phyloP scores from a whole-genome alignment of 1,139 yeast species.

The Protomyces gravidus region DNA sequence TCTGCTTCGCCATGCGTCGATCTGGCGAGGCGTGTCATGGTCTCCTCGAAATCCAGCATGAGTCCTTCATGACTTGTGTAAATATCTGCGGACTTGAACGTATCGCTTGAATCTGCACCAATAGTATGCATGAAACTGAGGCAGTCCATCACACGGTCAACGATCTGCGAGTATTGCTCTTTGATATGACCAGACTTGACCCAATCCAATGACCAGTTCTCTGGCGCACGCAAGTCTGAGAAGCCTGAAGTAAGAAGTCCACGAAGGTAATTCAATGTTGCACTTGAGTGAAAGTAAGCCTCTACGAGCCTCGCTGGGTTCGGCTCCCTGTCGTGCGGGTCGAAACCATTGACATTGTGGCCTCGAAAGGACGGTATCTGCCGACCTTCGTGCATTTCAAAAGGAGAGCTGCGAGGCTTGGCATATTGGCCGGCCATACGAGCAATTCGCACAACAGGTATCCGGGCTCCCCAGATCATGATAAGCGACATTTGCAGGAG shows the following conservation, averaged over 20 bases:
- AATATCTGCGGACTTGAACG: slow-evolving; percentile 42
- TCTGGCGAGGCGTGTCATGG: slow-evolving; percentile 41
- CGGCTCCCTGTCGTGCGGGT: slow-evolving; percentile 43
- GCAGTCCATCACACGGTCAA: slow-evolving; percentile 43
- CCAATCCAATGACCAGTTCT: slow-evolving; percentile 46
- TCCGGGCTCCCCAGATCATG: slow-evolving; percentile 40
- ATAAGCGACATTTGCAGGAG: slow-evolving; percentile 47
- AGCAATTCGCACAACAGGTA: slow-evolving; percentile 43
- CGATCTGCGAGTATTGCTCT: slow-evolving; percentile 43
- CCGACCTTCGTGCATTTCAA: slow-evolving; percentile 44
- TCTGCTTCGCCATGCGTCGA: slow-evolving; percentile 35
- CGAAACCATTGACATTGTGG: slow-evolving; percentile 47
- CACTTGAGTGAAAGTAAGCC: slow-evolving; percentile 48
- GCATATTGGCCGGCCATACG: slow-evolving; percentile 49
- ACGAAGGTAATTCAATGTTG: slow-evolving; percentile 46
- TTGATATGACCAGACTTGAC: slow-evolving; percentile 42
- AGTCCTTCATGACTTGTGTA: slow-evolving; percentile 47
- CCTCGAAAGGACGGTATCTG: slow-evolving; percentile 46
- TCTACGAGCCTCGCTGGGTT: slow-evolving; percentile 45
- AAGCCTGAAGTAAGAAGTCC: slow-evolving; percentile 43
- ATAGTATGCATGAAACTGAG: slow-evolving; percentile 44
- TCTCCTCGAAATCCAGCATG: slow-evolving; percentile 46
- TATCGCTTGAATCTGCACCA: slow-evolving; percentile 41
- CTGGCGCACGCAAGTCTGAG: slow-evolving; percentile 45
- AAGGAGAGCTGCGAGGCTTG: slow-evolving; percentile 40